phyloP scores from a whole-genome alignment of 345 rosid genomes.

The Viola odorata region DNA sequence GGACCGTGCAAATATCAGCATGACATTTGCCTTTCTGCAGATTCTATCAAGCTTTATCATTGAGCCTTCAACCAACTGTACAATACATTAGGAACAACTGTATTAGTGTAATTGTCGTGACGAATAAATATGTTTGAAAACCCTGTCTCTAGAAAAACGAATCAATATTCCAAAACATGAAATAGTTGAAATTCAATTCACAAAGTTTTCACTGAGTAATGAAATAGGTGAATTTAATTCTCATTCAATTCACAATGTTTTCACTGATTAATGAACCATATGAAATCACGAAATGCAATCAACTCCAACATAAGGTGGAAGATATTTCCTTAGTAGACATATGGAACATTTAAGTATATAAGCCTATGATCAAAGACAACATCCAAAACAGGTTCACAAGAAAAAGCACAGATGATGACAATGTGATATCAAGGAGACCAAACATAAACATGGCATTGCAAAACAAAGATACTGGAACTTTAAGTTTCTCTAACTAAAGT shows the following conservation, averaged over 20 bases:
- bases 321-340: too few species aligned
- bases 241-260: too few species aligned
- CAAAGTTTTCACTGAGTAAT: too few species aligned
- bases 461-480: not conserved
- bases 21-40: conserved; percentile 77
- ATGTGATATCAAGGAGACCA: not conserved
- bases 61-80: conserved; percentile 79
- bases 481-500: too few species aligned
- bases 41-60: conserved; percentile 83
- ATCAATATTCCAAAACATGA: conserved; percentile 3
- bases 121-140: conserved; percentile 5
- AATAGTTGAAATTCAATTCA: not conserved
- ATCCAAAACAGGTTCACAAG: too few species aligned
- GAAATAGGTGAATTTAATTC: not conserved
- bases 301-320: too few species aligned
- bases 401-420: not conserved
- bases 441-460: not conserved
- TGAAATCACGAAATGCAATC: too few species aligned
- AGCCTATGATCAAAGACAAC: too few species aligned
- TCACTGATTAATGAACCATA: too few species aligned
- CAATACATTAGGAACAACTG: conserved; percentile 12
- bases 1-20: conserved; percentile 88
- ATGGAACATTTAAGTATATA: too few species aligned
- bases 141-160: not conserved
- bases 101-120: conserved; percentile 10